phyloP scores from a whole-genome alignment of 352 stramenopile genomes.

The Peronospora belbahrii region DNA sequence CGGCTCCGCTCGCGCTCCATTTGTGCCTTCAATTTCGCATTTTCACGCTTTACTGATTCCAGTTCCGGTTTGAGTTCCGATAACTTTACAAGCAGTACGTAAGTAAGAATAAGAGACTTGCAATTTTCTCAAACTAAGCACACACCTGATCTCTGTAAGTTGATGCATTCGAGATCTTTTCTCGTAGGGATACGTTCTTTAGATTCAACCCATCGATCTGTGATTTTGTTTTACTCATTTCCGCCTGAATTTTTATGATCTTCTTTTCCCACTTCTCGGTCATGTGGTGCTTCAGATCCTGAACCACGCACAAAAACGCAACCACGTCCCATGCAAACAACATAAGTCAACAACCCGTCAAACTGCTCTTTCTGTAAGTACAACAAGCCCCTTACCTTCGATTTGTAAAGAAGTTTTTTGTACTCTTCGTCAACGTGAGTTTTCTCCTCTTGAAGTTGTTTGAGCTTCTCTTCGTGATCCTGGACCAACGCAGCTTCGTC shows the following conservation, averaged over 20 bases:
- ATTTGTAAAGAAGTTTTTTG: conserved; percentile 40
- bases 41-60: conserved; percentile 40
- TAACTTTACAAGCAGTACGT: conserved; percentile 29
- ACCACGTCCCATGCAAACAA: neutral
- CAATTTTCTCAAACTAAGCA: neutral
- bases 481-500: conserved; percentile 43
- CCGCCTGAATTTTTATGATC: conserved; percentile 52
- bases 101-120: neutral
- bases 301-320: neutral
- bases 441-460: conserved; percentile 60
- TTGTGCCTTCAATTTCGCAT: conserved; percentile 39
- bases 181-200: conserved; percentile 69
- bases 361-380: conserved; percentile 1
- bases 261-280: conserved; percentile 77
- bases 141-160: conserved; percentile 64
- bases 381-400: conserved; percentile 37
- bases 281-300: conserved; percentile 58
- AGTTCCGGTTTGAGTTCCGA: conserved; percentile 48
- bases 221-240: conserved; percentile 55
- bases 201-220: conserved; percentile 70
- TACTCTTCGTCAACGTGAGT: conserved; percentile 43
- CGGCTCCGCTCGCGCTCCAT: conserved; percentile 33
- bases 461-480: conserved; percentile 50
- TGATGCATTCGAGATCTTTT: conserved; percentile 56
- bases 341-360: neutral